Evolutionary conservation across 202 grass and related monocot genomes (phyloP), one percentile per base, ranked within the genome.

Genomic region (Zoysia matrella): DNA sequence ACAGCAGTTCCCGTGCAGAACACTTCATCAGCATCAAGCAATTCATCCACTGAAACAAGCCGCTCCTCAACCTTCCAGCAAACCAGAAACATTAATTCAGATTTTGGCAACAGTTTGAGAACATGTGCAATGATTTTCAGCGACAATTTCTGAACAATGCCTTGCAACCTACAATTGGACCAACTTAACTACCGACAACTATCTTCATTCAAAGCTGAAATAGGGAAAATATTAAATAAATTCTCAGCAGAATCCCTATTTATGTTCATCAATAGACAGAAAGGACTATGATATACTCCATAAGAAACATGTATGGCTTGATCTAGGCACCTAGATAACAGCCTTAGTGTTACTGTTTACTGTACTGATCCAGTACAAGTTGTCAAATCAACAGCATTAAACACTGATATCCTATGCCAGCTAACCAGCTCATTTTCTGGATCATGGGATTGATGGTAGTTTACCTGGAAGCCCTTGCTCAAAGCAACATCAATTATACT

Each of bases 1-100:
- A 97, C 90, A 74, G 95, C 95, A 4, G 95, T 93, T 79, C 95
- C 92, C 1, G 95, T 93, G 75, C 95, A 97, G 81, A 97, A 97
- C 8, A 94, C 92, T 86, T 97, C 95, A 22, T 22, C 22, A 22
- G 22, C 22, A 22, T 22, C 22, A 22, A 22, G 22, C 22, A 22
- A 22, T 22, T 97, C 95, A 63, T 97, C 95, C 52, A 94, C 88
- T 4, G 88, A 84, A 50, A 97, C 78, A 64, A 92, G 84, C 1
- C 86, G 92, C 86, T 97, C 95, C 81, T 94, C 89, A 6, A 97
- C 95, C 92, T 97, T 84, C 52, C 67, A 76, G 52, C 3, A 87
- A 89, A 64, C 4, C 0, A 65, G 58, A 80, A 52, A 77, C 7
- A 60, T 15, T 44, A 56, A 69, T 58, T 15, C 41, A 62, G 6